Evolutionary conservation across 495 filamentous ascomycete genomes (phyloP).

Genomic region (Aspergillus affinis): DNA sequence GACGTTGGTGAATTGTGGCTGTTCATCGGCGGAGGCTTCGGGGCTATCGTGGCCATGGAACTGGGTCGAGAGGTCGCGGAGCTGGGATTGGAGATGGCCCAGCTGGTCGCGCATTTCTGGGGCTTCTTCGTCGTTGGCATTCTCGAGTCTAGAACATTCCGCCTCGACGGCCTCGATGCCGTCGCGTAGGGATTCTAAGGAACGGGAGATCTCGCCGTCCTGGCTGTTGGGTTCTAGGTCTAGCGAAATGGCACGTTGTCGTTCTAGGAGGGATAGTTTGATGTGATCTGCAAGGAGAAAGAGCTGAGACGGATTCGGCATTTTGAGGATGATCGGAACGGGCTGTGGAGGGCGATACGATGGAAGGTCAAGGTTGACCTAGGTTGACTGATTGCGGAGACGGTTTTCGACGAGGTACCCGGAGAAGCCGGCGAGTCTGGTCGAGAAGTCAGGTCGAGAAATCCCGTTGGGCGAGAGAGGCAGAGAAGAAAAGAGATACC

Average conservation of each 20-base stretch:
- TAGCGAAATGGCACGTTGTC: constrained; percentile 85
- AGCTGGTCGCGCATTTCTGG: constrained; percentile 71
- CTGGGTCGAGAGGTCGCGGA: constrained; percentile 57
- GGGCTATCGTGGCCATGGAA: constrained; percentile 60
- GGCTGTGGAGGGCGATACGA: constrained; percentile 9
- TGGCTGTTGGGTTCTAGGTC: constrained; percentile 80
- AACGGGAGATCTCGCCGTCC: constrained; percentile 86
- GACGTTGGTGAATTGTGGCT: constrained; percentile 65
- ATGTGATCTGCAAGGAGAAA: constrained; percentile 57
- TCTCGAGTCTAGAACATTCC: constrained; percentile 61
- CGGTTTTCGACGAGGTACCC: too few relatives aligned
- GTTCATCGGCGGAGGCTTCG: constrained; percentile 43
- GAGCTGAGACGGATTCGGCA: constrained; percentile 57
- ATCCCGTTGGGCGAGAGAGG: not conserved
- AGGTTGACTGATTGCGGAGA: not conserved
- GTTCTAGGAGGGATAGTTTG: constrained; percentile 66
- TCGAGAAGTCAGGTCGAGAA: not conserved
- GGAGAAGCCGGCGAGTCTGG: not conserved
- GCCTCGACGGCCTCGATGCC: constrained; percentile 75
- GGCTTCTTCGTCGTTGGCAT: constrained; percentile 56
- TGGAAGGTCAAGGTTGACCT: constrained; percentile 1
- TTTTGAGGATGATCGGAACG: constrained; percentile 31
- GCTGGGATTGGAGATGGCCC: constrained; percentile 54
- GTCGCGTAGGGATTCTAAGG: constrained; percentile 79
- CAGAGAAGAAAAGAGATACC: not conserved